phyloP scores from a whole-genome alignment of 306 rosid genomes.

The Spatholobus suberectus region DNA sequence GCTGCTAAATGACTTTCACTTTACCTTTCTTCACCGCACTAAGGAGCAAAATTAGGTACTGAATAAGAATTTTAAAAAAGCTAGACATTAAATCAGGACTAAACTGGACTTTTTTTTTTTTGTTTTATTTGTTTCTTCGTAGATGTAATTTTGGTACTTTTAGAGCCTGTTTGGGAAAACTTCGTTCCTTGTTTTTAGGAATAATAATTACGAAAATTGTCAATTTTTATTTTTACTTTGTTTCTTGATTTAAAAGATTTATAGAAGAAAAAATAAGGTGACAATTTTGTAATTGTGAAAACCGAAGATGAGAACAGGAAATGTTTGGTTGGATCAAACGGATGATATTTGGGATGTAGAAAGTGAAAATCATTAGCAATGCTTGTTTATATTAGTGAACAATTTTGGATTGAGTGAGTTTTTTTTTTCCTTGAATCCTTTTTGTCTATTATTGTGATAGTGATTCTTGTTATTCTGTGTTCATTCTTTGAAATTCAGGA shows the following conservation, averaged over 20 bases:
- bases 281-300: not conserved
- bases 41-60: no score
- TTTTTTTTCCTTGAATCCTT: not conserved
- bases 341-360: not conserved
- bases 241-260: not conserved
- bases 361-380: not conserved
- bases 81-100: no score
- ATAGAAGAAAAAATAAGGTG: not conserved
- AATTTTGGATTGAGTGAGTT: not conserved
- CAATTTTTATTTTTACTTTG: no score
- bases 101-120: not conserved
- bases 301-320: not conserved
- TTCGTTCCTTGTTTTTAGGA: no score
- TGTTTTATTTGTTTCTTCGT: not conserved
- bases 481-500: constrained; percentile 43
- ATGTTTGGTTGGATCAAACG: not conserved
- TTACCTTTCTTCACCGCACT: no score
- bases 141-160: not conserved
- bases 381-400: not conserved
- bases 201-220: no score
- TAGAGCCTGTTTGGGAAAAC: not conserved
- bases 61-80: no score
- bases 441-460: not conserved
- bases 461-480: not conserved
- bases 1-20: no score